Base-by-base conservation (phyloP, 202 grass and related monocot species). In the Cymbopogon flexuosus region DNA sequence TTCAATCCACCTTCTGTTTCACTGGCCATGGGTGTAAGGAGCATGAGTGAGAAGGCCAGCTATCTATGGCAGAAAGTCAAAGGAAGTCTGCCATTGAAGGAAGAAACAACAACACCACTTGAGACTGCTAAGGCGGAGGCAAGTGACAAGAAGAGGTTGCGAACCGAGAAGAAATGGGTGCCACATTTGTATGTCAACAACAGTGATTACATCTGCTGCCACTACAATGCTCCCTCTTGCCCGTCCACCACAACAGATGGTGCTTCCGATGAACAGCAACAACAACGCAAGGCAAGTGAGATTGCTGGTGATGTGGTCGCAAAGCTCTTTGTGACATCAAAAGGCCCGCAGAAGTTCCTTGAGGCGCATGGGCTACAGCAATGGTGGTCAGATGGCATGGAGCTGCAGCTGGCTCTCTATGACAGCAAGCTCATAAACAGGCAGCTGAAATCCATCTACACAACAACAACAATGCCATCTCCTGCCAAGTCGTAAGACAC, bases 1-100 rank as follows among this genome's bases (percentile, higher is more conserved):
- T 97, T 97, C 56, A 97, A 97, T 77, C 93, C 93, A 31, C 93
- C 93, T 52, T 97, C 93, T 16, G 90, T 97, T 89, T 97, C 93
- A 58, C 69, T 97, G 62, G 93, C 93, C 19, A 93, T 90, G 90
- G 86, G 93, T 62, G 69, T 97, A 72, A 93, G 88, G 65, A 93
- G 81, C 83, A 88, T 97, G 73, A 83, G 93, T 33, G 93, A 97
- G 82, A 97, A 90, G 71, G 90, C 88, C 67, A 86, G 66, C 52
- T 89, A 81, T 22, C 86, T 97, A 16, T 97, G 93, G 93, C 86
- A 85, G 19, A 97, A 87, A 73, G 90, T 97, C 11, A 86, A 86
- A 73, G 78, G 78, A 30, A 88, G 90, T 45, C 30, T 96, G 23
- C 87, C 88, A 76, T 57, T 81, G 16, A 91, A 85, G 70, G 83